Evolutionary conservation across 139 green algal species (phyloP).

Genomic region (Spirogloea muscicola): DNA sequence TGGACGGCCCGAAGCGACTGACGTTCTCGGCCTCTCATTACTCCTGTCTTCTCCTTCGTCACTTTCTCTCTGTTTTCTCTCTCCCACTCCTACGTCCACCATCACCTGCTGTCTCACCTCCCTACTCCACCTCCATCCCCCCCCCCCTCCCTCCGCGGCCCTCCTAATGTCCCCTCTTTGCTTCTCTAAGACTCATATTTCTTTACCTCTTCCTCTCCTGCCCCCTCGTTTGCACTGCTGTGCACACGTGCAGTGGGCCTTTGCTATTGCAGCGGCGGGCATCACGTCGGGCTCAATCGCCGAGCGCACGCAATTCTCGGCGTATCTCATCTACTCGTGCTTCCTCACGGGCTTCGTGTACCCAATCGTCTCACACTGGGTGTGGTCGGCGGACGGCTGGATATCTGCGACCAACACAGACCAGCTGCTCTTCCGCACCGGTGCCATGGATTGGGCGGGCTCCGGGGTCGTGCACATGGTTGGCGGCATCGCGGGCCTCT

Average conservation of each 20-base stretch:
- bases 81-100: neutral
- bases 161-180: neutral
- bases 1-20: neutral
- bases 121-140: neutral
- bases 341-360: slow-evolving; percentile 63
- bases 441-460: slow-evolving; percentile 53
- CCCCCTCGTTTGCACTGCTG: no score
- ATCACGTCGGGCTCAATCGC: slow-evolving; percentile 45
- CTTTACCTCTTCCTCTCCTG: no score
- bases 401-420: slow-evolving; percentile 41
- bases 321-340: slow-evolving; percentile 57
- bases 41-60: neutral
- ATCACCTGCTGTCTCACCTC: neutral
- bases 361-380: slow-evolving; percentile 63
- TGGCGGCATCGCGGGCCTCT: slow-evolving; percentile 49
- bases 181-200: no score
- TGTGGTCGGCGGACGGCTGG: slow-evolving; percentile 54
- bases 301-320: slow-evolving; percentile 46
- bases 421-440: slow-evolving; percentile 29
- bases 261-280: slow-evolving; percentile 36
- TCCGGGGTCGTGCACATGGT: slow-evolving; percentile 65
- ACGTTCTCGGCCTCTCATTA: neutral
- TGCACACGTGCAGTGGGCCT: slow-evolving; percentile 41
- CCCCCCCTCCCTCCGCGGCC: neutral
- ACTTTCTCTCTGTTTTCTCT: slow-evolving; percentile 6